phyloP scores from a whole-genome alignment of 176 grass and related monocot genomes.

The Carex kokanica region DNA sequence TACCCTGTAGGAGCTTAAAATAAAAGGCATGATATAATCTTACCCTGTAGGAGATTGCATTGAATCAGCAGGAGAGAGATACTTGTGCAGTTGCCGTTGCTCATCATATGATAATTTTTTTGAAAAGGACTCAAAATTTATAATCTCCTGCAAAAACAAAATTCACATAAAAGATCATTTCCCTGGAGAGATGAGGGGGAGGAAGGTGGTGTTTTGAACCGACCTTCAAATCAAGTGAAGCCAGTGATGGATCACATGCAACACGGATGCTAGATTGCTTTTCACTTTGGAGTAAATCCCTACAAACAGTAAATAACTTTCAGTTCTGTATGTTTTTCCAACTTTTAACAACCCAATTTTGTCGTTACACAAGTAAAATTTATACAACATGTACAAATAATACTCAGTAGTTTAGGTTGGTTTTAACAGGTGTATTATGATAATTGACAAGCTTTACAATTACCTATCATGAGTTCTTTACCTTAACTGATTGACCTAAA shows the following conservation, averaged over 20 bases:
- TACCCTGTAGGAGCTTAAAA: not conserved
- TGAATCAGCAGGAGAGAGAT: constrained; percentile 54
- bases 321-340: constrained; percentile 9
- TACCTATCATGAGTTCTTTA: not conserved
- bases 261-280: constrained; percentile 22
- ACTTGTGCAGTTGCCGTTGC: constrained; percentile 43
- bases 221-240: constrained; percentile 25
- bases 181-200: constrained; percentile 3
- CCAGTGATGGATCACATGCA: constrained; percentile 2
- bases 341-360: not conserved
- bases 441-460: not conserved
- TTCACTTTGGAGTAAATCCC: constrained; percentile 20
- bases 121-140: constrained; percentile 51
- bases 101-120: constrained; percentile 60
- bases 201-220: not conserved
- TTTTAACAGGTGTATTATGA: not conserved
- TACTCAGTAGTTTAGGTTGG: not conserved
- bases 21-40: not conserved
- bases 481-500: not conserved
- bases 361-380: not conserved
- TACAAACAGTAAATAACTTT: constrained; percentile 24
- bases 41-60: constrained; percentile 44
- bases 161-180: constrained; percentile 25
- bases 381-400: not conserved
- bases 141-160: constrained; percentile 47